A percentile compares a stretch with the other conserved stretches of the same genome.
phyloP scores from a whole-genome alignment of 2,329 filamentous ascomycete genomes.

The Colletotrichum salicis region DNA sequence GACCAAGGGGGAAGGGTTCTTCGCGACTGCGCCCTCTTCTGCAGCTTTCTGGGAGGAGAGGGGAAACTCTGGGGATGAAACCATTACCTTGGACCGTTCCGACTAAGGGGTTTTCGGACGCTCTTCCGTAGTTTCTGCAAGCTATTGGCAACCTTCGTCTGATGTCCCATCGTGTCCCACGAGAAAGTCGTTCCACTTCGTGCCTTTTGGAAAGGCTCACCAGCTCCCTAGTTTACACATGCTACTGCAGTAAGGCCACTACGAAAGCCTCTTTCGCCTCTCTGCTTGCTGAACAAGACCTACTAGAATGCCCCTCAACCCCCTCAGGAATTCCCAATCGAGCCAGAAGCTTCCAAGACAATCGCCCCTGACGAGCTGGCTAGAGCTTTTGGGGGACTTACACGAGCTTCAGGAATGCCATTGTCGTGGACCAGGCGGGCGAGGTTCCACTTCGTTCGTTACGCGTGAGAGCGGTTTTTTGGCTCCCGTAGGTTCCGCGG shows the following conservation, averaged over 20 bases:
- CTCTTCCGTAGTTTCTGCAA: background rate
- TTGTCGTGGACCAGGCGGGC: background rate
- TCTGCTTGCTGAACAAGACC: background rate
- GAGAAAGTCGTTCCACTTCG: background rate
- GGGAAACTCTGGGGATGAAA: background rate
- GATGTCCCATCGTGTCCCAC: slow-evolving; percentile 3
- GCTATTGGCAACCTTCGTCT: background rate
- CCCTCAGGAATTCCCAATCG: background rate
- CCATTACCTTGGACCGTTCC: background rate
- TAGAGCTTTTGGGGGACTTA: background rate
- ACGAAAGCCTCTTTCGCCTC: background rate
- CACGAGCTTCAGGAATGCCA: slow-evolving; percentile 14
- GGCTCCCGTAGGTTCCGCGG: background rate
- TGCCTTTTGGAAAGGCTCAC: background rate
- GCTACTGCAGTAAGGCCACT: background rate
- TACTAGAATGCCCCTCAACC: background rate
- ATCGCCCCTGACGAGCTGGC: background rate
- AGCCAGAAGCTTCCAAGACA: background rate
- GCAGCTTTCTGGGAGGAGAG: background rate
- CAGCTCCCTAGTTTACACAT: background rate
- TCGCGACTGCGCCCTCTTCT: background rate
- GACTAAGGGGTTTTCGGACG: background rate
- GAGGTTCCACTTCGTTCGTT: background rate
- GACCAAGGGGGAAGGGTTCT: slow-evolving; percentile 7
- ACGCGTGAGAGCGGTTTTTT: background rate